Evolutionary conservation across 768 basidiomycete genomes (phyloP).

Genomic region (Dioszegia hungarica): DNA sequence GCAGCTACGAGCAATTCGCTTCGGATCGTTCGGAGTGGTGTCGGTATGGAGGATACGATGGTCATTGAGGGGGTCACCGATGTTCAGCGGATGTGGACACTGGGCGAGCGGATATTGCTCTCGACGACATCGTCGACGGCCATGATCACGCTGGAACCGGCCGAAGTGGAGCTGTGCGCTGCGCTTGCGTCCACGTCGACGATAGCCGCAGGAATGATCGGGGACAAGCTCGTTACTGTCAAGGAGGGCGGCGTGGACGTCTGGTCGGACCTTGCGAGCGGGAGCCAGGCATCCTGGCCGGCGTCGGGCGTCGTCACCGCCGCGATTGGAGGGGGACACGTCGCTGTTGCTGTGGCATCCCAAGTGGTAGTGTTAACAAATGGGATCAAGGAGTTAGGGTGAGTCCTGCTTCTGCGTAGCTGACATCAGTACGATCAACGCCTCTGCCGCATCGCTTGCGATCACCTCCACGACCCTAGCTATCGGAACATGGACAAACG

Average conservation of each 20-base stretch:
- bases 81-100: slow-evolving; percentile 26
- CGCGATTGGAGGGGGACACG: not conserved
- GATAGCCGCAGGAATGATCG: slow-evolving; percentile 22
- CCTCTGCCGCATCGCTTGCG: slow-evolving; percentile 6
- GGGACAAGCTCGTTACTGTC: slow-evolving; percentile 20
- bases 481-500: slow-evolving; percentile 31
- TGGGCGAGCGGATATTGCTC: slow-evolving; percentile 4
- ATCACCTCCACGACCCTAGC: slow-evolving; percentile 15
- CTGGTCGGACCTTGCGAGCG: slow-evolving; percentile 24
- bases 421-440: not conserved
- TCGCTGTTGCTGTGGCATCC: slow-evolving; percentile 1
- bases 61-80: slow-evolving; percentile 32
- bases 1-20: slow-evolving; percentile 40
- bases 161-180: slow-evolving; percentile 1
- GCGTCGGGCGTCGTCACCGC: slow-evolving; percentile 2
- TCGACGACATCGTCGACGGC: slow-evolving; percentile 24
- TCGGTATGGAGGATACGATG: slow-evolving; percentile 34
- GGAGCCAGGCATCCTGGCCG: slow-evolving; percentile 1
- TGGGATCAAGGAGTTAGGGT: not conserved
- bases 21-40: slow-evolving; percentile 41
- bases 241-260: slow-evolving; percentile 14
- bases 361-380: not conserved
- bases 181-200: slow-evolving; percentile 23
- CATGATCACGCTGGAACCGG: slow-evolving; percentile 10
- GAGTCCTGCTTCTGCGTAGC: not conserved